A percentile compares a stretch with the other conserved stretches of the same genome.
These are phyloP conservation scores for Rhizopus microsporus DNA, from an alignment of 371 early-diverging fungal species.

Conservation along the genomic window DNA sequence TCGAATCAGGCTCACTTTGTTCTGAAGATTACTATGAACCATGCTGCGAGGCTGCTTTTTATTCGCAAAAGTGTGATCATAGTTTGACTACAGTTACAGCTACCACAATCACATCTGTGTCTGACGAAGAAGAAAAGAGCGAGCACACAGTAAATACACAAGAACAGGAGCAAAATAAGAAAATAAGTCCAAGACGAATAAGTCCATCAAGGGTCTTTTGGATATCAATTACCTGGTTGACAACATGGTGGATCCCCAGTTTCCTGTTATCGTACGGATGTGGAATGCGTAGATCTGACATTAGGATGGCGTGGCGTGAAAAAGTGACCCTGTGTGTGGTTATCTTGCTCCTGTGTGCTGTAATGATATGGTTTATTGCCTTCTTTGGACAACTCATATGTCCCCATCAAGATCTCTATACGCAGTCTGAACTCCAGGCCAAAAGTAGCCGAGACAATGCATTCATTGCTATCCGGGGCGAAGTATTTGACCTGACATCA, in stretches of 20 bases:
- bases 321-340: conserved; percentile 79
- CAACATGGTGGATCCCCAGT: conserved; percentile 90
- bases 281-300: conserved; percentile 77
- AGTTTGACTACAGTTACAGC: conserved; percentile 14
- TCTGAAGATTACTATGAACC: conserved; percentile 47
- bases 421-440: conserved; percentile 48
- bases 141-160: neutral
- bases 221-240: conserved; percentile 78
- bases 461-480: conserved; percentile 69
- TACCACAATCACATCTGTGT: conserved; percentile 11
- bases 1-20: conserved; percentile 39
- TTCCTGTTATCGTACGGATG: conserved; percentile 56
- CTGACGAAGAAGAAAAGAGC: conserved; percentile 10
- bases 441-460: conserved; percentile 49
- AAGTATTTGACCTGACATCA: conserved; percentile 69
- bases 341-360: conserved; percentile 62
- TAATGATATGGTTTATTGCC: conserved; percentile 65
- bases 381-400: conserved; percentile 85
- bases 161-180: conserved; percentile 3
- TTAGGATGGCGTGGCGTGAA: conserved; percentile 87
- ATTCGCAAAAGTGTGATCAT: conserved; percentile 30
- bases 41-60: conserved; percentile 31
- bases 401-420: conserved; percentile 77
- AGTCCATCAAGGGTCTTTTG: conserved; percentile 65
- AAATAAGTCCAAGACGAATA: conserved; percentile 25